Evolutionary conservation across 495 filamentous ascomycete genomes (phyloP), one percentile per base, ranked within the genome.

Genomic region (Neurospora sp.): DNA sequence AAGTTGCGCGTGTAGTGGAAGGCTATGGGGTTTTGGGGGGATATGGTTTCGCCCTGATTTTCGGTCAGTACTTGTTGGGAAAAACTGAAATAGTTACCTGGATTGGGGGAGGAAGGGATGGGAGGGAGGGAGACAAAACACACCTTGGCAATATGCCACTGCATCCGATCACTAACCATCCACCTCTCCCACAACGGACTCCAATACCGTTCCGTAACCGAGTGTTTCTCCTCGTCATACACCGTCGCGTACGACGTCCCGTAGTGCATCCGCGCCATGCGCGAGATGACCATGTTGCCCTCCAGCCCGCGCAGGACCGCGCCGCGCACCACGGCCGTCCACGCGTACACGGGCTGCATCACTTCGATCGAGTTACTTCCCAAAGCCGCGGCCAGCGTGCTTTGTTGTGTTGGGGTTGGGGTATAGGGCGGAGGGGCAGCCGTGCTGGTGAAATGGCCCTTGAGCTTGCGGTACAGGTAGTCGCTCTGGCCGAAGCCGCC

Each of bases 1-100:
- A 93, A 93, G 81, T 92, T 92, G 70, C 91, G 90, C 31, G 91
- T 92, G 82, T 92, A 93, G 82, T 93, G 90, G 82, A 93, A 93
- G 19, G 89, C 89, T 71, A 92, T 88, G 39, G 91, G 90, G 5
- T 83, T 84, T 7, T 88, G 80, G 39, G 91, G 88, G n/a, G 90
- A 92, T 31, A 93, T 86, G 17, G 90, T 85, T 74, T 91, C 89
- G 72, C 90, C 90, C 87, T 92, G 77, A 69, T 69, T 69, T 31
- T 31, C 24, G 10, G 37, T 38, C 37, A 38, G 37, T 10, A 10
- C 9, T 38, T 2, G 37, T 38, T 38, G 1, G 37, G 37, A 38
- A 38, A 38, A 38, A 38, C 37, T 9, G 37, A 38, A 28, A 28
- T 28, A 28, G 24, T 28, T 28, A 28, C 24, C 24, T 28, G 24